Evolutionary conservation across 1,139 yeast species (phyloP), one percentile per base, ranked within the genome.

Genomic region (Pichia cactophila): DNA sequence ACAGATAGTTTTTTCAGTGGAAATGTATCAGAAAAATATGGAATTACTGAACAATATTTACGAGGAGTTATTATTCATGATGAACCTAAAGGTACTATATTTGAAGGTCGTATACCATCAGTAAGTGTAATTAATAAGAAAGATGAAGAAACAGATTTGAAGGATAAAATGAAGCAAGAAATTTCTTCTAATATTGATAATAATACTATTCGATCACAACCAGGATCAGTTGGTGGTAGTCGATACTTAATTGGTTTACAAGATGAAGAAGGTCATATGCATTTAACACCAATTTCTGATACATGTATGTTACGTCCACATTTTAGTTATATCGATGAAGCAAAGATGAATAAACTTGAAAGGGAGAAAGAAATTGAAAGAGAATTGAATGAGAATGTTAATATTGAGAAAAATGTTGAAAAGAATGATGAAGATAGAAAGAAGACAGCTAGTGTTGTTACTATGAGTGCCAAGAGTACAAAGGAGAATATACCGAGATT

Each of bases 301-400:
- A 78, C 86, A 0, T 80, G 85, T 0, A 97, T 90, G 65, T 65
- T 92, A 55, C 75, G 96, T 59, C 94, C 97, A 1, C 77, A 78
- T 54, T 88, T 92, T 69, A 77, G 75, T 56, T 86, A 89, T 62
- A 79, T 89, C 47, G 95, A 86, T 61, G 66, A 67, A 48, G 56
- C 61, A 52, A 70, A 68, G 55, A 64, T 61, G 56, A 67, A 64
- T 62, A 72, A 70, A 53, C 61, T 63, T 41, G 66, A 64, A 51
- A 58, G 50, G 48, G 48, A 68, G 62, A 54, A 64, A 62, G 53
- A 78, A 72, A 45, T 71, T 70, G 35, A 66, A 59, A 50, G 62
- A 59, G 45, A 77, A 72, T 49, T 71, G 71, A 37, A 53, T 39
- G 53, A 48, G 20, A 35, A 35, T 16, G 11, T 35, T 16, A 36